A percentile compares a stretch with the other conserved stretches of the same genome.
These are phyloP conservation scores for Dictyostelium firmibasis DNA, from an alignment of 78 protist genomes.

Conservation along the genomic window DNA sequence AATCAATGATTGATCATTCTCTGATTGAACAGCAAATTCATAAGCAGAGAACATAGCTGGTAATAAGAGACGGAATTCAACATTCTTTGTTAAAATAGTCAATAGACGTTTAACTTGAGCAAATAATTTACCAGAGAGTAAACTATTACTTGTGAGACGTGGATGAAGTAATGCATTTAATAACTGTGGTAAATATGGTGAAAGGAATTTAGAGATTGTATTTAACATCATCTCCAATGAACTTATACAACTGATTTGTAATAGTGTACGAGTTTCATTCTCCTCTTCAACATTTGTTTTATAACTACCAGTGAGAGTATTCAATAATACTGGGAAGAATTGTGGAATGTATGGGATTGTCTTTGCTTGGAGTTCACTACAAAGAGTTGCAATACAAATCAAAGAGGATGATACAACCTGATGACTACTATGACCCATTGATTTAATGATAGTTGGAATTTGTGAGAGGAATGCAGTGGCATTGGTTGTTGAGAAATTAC, in stretches of 20 bases:
- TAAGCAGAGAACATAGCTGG: constrained; percentile 71
- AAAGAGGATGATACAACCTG: constrained; percentile 55
- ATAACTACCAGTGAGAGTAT: constrained; percentile 27
- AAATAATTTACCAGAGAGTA: constrained; percentile 2
- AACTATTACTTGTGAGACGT: not conserved
- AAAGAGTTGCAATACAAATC: constrained; percentile 73
- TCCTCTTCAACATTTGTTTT: not conserved
- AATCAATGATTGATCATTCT: constrained; percentile 28
- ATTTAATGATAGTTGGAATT: constrained; percentile 54
- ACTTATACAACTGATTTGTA: constrained; percentile 42
- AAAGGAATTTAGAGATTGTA: constrained; percentile 60
- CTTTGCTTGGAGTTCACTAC: constrained; percentile 57
- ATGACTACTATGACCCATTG: constrained; percentile 31
- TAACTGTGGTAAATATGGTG: constrained; percentile 52
- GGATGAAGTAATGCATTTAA: constrained; percentile 60
- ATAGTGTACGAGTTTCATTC: constrained; percentile 43
- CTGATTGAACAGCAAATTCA: constrained; percentile 60
- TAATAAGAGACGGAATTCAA: constrained; percentile 57
- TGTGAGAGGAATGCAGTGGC: not conserved
- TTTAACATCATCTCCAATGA: constrained; percentile 72
- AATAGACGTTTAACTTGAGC: constrained; percentile 26
- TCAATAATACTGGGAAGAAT: constrained; percentile 56
- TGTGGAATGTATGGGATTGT: constrained; percentile 76
- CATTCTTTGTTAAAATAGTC: constrained; percentile 22
- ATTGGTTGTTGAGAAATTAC: constrained; percentile 25